Evolutionary conservation across 176 grass and related monocot species (phyloP).

Genomic region (Raddia guianensis): DNA sequence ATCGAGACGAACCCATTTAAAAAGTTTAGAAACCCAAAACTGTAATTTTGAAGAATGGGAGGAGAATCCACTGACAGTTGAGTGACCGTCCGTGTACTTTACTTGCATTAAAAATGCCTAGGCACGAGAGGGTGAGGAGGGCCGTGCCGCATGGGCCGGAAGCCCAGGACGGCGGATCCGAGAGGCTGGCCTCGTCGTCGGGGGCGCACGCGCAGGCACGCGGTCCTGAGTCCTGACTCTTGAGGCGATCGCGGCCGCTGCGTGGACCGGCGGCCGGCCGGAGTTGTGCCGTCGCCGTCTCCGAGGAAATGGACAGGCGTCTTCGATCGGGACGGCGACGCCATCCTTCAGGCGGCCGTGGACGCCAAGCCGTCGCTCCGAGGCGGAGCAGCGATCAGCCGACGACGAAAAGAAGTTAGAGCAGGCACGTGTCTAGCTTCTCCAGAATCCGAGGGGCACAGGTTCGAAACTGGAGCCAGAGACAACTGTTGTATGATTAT

Average conservation of each 20-base stretch:
- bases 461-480: neutral
- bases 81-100: no score
- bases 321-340: neutral
- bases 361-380: neutral
- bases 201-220: no score
- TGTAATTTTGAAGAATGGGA: no score
- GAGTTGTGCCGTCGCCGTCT: neutral
- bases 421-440: no score
- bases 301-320: neutral
- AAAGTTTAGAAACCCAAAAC: no score
- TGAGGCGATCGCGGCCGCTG: neutral
- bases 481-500: no score
- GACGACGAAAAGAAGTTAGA: no score
- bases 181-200: neutral
- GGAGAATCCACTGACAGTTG: no score
- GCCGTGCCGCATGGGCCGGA: neutral
- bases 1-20: no score
- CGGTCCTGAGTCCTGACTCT: no score
- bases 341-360: neutral
- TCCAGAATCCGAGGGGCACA: no score
- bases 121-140: neutral
- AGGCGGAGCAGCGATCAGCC: no score
- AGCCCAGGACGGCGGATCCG: neutral
- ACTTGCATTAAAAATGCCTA: neutral
- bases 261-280: neutral